phyloP scores from a whole-genome alignment of 306 rosid species.

The Gastrolobium villosum region DNA sequence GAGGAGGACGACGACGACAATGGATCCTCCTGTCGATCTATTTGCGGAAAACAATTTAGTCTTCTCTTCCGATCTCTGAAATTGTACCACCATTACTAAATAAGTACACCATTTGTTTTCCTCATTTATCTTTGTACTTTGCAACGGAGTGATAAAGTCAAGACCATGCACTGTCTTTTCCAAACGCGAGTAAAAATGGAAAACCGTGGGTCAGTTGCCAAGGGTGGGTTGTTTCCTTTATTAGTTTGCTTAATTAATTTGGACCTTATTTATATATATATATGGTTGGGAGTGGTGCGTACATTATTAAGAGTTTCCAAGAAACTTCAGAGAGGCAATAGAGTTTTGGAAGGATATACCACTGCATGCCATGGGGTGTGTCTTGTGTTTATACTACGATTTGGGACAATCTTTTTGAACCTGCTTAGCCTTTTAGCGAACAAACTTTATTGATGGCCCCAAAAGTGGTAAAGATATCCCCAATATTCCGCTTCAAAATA shows the following conservation, averaged over 20 bases:
- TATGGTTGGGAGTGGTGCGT: not conserved
- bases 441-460: slow-evolving; percentile 51
- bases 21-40: slow-evolving; percentile 32
- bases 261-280: not conserved
- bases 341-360: slow-evolving; percentile 45
- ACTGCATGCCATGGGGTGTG: slow-evolving; percentile 50
- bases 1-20: not conserved
- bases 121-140: slow-evolving; percentile 21
- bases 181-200: slow-evolving; percentile 28
- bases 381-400: slow-evolving; percentile 29
- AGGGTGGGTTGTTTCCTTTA: slow-evolving; percentile 31
- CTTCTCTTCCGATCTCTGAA: slow-evolving; percentile 23
- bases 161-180: slow-evolving; percentile 31
- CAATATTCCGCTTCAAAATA: slow-evolving; percentile 52
- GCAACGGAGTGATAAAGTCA: slow-evolving; percentile 43
- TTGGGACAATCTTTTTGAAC: slow-evolving; percentile 43
- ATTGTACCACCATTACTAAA: not conserved
- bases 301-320: not conserved
- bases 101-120: slow-evolving; percentile 20
- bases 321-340: slow-evolving; percentile 34
- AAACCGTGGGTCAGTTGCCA: slow-evolving; percentile 45
- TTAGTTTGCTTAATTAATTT: not conserved
- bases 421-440: slow-evolving; percentile 49
- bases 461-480: slow-evolving; percentile 59
- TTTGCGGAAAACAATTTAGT: slow-evolving; percentile 27